A percentile compares a stretch with the other conserved stretches of the same genome.
These are phyloP conservation scores for Polygonum aviculare DNA, from an alignment of 148 eudicot genomes.

Conservation along the genomic window DNA sequence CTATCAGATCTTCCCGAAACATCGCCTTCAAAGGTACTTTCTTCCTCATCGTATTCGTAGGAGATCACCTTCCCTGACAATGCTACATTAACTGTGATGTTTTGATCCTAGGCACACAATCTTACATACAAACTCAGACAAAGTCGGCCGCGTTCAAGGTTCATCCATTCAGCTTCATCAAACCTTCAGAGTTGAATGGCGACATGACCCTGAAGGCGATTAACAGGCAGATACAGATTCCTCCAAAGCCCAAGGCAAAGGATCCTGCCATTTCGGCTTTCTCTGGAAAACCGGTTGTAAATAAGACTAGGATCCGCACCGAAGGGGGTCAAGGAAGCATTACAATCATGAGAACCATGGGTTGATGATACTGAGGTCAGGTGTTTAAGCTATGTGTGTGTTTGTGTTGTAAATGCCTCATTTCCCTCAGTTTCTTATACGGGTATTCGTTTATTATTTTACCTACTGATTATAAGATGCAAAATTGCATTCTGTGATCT, in stretches of 20 bases:
- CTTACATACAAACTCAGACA: conserved; percentile 56
- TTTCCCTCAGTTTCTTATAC: background rate
- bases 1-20: background rate
- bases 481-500: background rate
- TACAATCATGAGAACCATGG: conserved; percentile 93
- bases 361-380: conserved; percentile 26
- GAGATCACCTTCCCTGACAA: no score
- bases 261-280: conserved; percentile 30
- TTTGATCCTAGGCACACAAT: conserved; percentile 3
- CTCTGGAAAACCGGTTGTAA: conserved; percentile 89
- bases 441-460: background rate
- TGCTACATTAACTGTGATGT: no score
- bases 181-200: conserved; percentile 63
- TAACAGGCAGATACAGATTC: conserved; percentile 58
- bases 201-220: conserved; percentile 86
- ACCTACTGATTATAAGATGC: background rate
- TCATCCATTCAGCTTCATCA: conserved; percentile 75
- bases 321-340: conserved; percentile 98
- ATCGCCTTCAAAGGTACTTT: background rate
- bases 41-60: background rate
- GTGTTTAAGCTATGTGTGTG: background rate
- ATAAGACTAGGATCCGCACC: conserved; percentile 81
- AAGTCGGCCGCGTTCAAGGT: conserved; percentile 52
- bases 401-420: background rate
- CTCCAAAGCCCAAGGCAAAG: conserved; percentile 28